phyloP scores from a whole-genome alignment of 2,329 filamentous ascomycete species.

The Lecanicillium sp. region DNA sequence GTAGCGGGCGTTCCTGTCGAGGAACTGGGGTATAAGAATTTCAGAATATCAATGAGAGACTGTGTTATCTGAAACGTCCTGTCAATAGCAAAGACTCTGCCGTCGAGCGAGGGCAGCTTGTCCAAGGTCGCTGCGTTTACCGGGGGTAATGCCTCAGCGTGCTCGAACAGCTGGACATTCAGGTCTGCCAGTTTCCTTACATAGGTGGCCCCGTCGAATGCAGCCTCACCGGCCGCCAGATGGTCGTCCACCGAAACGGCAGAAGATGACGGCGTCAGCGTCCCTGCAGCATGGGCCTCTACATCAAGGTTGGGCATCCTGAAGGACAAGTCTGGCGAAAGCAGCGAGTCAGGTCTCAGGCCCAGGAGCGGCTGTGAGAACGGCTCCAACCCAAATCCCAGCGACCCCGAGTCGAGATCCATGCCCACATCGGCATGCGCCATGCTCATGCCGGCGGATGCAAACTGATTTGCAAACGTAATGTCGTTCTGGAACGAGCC shows the following conservation, averaged over 20 bases:
- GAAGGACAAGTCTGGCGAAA: too few relatives aligned
- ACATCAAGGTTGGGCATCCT: too few relatives aligned
- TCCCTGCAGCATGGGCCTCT: too few relatives aligned
- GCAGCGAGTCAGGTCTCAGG: too few relatives aligned
- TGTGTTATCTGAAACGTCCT: background rate
- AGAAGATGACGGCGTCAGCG: background rate
- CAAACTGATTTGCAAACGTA: too few relatives aligned
- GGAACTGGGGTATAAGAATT: background rate
- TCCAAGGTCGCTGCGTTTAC: background rate
- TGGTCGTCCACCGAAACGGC: background rate
- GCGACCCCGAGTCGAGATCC: too few relatives aligned
- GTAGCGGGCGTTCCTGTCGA: background rate
- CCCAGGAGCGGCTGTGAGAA: too few relatives aligned
- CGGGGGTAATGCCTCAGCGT: background rate
- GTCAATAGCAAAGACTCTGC: slow-evolving; percentile 1
- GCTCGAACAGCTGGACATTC: background rate
- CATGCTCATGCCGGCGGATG: too few relatives aligned
- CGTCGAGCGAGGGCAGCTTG: background rate
- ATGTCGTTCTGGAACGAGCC: too few relatives aligned
- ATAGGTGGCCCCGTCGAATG: background rate
- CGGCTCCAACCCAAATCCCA: too few relatives aligned
- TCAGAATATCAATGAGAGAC: background rate
- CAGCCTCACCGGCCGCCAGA: background rate
- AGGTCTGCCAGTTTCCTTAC: background rate
- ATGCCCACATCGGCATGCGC: too few relatives aligned